Base-by-base conservation (phyloP, 805 yeast genomes). In the Candida nanaspora region DNA sequence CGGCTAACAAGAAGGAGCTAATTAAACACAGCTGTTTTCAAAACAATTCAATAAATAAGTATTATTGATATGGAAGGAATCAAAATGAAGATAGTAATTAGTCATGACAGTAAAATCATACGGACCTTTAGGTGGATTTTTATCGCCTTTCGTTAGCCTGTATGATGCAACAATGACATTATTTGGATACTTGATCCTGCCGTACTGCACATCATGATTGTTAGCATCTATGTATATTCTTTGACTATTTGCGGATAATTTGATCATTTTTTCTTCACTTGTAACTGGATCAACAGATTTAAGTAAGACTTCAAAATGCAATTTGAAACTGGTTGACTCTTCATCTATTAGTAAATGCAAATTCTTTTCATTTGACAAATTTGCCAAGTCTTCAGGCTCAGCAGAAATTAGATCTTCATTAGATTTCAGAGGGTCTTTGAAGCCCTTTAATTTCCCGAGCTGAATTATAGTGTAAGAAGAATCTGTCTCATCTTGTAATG, bases 31-130 rank as follows among this genome's bases (percentile, higher is more conserved):
- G 6, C 16, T 5, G n/a, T 31, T 19, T 33, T 35, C 38, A 33
- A 46, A 33, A 18, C 48, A 39, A 19, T 49, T 33, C 14, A 57
- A 37, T 6, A 57, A 40, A 38, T 48, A 55, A 13, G 46, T 35
- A 32, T 52, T 54, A 33, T 52, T 54, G 16, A 56, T 42, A 21
- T 44, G 38, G 23, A 57, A 45, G 9, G 43, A 38, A 8, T 48
- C 44, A 27, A 57, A 43, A 5, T 49, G 45, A 4, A 56, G 20
- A 29, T 46, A 40, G 30, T 55, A 57, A 26, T 56, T 46, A 14
- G 52, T 46, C 13, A 50, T 42, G 3, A 41, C 28, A 4, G 51
- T 57, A 37, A 45, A 57, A 35, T 56, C 61, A 32, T 54, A 57
- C 10, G 56, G 60, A 13, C 53, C 41, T 34, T 47, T 45, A 10